Base-by-base conservation (phyloP, 2,329 filamentous ascomycete species). In the Pseudocercospora pini-densiflorae region DNA sequence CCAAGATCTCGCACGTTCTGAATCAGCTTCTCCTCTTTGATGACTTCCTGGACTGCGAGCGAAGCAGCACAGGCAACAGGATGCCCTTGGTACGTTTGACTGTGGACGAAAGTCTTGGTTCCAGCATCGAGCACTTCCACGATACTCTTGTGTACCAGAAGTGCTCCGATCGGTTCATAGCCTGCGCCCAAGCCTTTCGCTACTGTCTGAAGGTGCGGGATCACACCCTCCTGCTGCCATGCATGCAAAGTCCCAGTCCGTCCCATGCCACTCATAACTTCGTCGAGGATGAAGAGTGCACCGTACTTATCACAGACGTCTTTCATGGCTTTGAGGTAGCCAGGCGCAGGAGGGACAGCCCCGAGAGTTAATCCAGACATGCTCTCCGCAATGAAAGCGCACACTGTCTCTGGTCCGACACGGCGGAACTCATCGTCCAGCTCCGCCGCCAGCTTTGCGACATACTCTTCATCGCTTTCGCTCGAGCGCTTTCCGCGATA, bases 111-210 rank as follows among this genome's bases (percentile, higher is more conserved):
- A 4, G 74, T 47, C 72, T 1, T 81, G 80, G 63, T 71, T 79
- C 69, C 69, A 19, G 68, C 76, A 74, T 78, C 76, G 21, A 69
- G 78, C 19, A 14, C 88, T 74, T 5, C 79, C 75, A 47, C 84
- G 75, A 27, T 85, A 76, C 10, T 90, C 79, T n/a, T 77, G 79
- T 3, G 78, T 71, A 31, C 83, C 80, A 8, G 87, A 79, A 2
- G 90, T 77, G 9, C 88, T 0, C 88, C 86, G 7, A 90, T 82
- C 0, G 88, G 83, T 24, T 82, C 81, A 66, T 87, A 90, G 0
- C 89, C 89, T 12, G 84, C 89, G 0, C 85, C 87, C 0, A 92
- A 79, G 0, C 86, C 87, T 73, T 92, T 91, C 0, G 86, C 89
- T 2, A 90, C 78, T 0, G 87, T 86, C 72, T 89, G 83, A 1